Evolutionary conservation across 139 green algal genomes (phyloP), one percentile per base, ranked within the genome.

Genomic region (Coccomyxa sp.): DNA sequence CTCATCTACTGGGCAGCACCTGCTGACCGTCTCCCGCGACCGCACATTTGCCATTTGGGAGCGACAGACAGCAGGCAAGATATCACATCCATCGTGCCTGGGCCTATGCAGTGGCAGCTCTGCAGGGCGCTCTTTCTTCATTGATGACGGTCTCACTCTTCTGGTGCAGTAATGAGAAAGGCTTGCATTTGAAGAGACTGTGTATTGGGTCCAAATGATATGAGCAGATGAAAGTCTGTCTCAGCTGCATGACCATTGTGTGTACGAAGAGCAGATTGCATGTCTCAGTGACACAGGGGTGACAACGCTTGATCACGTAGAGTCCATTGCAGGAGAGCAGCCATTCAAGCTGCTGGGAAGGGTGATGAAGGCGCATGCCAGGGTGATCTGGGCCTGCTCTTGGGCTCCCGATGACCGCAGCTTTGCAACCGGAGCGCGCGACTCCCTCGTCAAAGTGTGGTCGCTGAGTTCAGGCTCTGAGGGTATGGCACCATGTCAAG

Each of bases 391-490:
- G 91, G 86, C 81, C 50, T 81, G 91, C 31, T 75, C 83, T 5
- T 98, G 94, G 94, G 83, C 90, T 0, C 79, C 85, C 8, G 84
- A 92, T 77, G 85, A 37, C 69, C 39, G 22, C 24, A 55, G 87
- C 31, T 89, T 97, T 76, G 93, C 89, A 29, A 97, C 91, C 6
- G 90, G 78, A 29, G 88, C 93, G 0, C 81, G 94, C 6, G 94
- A 98, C 81, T 74, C 88, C 35, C 84, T 75, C 24, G 89, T 95
- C 38, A 95, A 93, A 83, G 36, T 94, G 0, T 97, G 92, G 91
- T 0, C 9, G 1, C 27, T 87, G 64, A 27, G n/a, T 70, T 22
- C 33, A n/a, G n/a, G n/a, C n/a, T n/a, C n/a, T n/a, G n/a, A n/a
- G n/a, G n/a, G n/a, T n/a, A n/a, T n/a, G n/a, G n/a, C n/a, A n/a